Base-by-base conservation (phyloP, 2,329 filamentous ascomycete genomes). In the Botrytis elliptica region DNA sequence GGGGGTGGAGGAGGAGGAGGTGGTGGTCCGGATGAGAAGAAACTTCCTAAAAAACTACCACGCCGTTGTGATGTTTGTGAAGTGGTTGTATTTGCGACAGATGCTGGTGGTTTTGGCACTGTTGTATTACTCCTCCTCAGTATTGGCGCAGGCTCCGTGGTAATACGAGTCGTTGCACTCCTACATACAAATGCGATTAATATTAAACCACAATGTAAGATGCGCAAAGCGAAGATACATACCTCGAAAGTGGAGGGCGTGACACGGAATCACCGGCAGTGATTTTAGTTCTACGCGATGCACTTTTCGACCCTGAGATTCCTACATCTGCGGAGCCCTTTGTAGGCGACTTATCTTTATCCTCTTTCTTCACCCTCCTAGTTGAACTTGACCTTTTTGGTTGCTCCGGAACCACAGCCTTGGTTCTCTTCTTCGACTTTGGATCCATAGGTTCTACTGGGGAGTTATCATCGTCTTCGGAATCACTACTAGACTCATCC, bases 111-210 rank as follows among this genome's bases (percentile, higher is more conserved):
- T 46, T 74, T 76, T 57, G 66, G 22, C 63, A 73, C 44, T 16
- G 79, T 77, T 7, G 76, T 79, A 76, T 78, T 76, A 52, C 73
- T 78, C 52, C 79, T 78, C 66, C 74, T 78, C 40, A 77, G 57
- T 25, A 33, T 62, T 22, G 77, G 73, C 59, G 70, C 73, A 22
- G 75, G 46, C 22, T 76, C 73, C 10, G 76, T 70, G 36, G 75
- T 36, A 16, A 72, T 72, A 12, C 71, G 40, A 60, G 55, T 67
- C 36, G 71, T 72, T 36, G 69, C 38, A 65, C 57, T 33, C 76
- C 74, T 74, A 74, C 73, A 57, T n/a, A 8, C n/a, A 25, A 63
- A 75, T 40, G 75, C 73, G n/a, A 73, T 63, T 63, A 75, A 75
- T 67, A 77, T 79, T n/a, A 18, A 63, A n/a, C 10, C 16, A 38